Conservation (phyloP, 495 filamentous ascomycete species). For the Articulospora tetracladia region DNA sequence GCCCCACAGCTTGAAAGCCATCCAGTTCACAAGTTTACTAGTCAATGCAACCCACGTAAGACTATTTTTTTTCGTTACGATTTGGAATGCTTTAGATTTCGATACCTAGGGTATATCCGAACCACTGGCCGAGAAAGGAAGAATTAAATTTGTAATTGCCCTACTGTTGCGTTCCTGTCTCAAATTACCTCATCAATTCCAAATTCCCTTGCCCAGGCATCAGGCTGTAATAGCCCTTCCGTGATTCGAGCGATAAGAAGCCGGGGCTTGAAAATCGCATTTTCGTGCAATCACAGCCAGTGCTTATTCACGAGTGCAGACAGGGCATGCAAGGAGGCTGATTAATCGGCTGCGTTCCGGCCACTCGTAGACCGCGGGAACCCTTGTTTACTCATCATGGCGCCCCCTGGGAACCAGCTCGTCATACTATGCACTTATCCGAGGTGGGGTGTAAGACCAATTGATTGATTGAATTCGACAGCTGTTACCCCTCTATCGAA, state of each 20-base stretch:
- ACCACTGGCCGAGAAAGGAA: background rate
- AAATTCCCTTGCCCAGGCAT: background rate
- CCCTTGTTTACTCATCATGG: background rate
- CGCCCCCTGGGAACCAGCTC: too few relatives aligned
- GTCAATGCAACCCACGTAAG: too few relatives aligned
- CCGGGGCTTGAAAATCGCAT: background rate
- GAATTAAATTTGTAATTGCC: background rate
- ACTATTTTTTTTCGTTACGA: background rate
- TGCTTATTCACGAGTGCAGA: background rate
- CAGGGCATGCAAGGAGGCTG: background rate
- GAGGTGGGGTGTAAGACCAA: background rate
- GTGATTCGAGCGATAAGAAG: background rate
- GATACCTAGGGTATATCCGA: background rate
- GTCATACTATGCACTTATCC: background rate
- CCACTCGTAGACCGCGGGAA: background rate
- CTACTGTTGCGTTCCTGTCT: background rate
- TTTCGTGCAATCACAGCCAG: background rate
- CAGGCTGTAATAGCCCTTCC: too few relatives aligned
- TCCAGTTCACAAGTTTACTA: too few relatives aligned
- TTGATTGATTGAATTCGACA: background rate
- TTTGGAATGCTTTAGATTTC: background rate
- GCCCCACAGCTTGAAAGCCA: too few relatives aligned
- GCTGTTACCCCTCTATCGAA: background rate
- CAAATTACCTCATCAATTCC: background rate
- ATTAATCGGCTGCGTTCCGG: background rate